Conservation (phyloP, 768 basidiomycete species). For the Lactifluus subvellereus region DNA sequence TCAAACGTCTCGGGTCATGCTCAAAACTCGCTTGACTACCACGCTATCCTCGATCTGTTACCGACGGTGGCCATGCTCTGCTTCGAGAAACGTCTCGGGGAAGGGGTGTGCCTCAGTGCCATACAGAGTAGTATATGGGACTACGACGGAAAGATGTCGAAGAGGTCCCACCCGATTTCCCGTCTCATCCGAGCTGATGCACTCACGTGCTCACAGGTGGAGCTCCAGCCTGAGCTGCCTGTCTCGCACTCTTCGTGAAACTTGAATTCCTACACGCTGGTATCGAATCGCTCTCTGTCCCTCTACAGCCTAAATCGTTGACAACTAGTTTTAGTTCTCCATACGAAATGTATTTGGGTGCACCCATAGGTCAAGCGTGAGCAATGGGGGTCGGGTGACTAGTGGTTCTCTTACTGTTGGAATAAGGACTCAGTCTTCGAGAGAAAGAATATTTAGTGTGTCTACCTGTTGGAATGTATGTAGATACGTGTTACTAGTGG, state of each 20-base stretch:
- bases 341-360: too few species aligned
- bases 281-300: too few species aligned
- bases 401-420: too few species aligned
- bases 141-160: conserved; percentile 87
- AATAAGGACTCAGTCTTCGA: too few species aligned
- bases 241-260: conserved; percentile 89
- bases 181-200: not conserved
- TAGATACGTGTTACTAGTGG: too few species aligned
- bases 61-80: conserved; percentile 77
- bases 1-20: conserved; percentile 91
- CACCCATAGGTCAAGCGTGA: too few species aligned
- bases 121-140: conserved; percentile 91
- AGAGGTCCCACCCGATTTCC: conserved; percentile 35
- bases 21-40: conserved; percentile 94
- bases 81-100: conserved; percentile 69
- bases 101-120: conserved; percentile 66
- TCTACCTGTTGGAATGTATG: too few species aligned
- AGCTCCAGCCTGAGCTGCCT: conserved; percentile 76
- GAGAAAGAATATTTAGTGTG: too few species aligned
- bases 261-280: conserved; percentile 29
- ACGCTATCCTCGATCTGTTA: conserved; percentile 89
- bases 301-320: too few species aligned
- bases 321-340: too few species aligned
- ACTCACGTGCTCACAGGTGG: conserved; percentile 41
- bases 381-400: too few species aligned